Evolutionary conservation across 495 filamentous ascomycete species (phyloP).

Genomic region (Parmelia sp.): DNA sequence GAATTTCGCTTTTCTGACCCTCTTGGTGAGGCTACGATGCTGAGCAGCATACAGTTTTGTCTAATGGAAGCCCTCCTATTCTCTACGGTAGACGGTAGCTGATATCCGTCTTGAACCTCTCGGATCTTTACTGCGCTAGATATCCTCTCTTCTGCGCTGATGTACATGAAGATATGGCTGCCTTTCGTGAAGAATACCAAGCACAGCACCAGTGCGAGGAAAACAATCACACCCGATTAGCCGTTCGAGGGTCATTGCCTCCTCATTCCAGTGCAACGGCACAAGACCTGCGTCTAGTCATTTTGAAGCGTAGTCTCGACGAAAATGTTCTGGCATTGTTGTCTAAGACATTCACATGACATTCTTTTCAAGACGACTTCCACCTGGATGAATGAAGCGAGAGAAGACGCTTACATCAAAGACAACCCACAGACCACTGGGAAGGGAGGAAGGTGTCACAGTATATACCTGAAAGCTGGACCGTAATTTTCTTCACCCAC

Average conservation of each 20-base stretch:
- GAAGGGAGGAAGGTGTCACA: neutral
- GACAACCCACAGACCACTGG: neutral
- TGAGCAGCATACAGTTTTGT: neutral
- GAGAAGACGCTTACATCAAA: neutral
- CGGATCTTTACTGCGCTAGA: neutral
- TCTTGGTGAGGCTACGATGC: neutral
- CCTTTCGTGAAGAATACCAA: neutral
- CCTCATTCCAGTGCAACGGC: neutral
- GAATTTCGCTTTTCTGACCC: neutral
- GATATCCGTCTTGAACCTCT: neutral
- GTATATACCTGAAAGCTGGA: constrained; percentile 33
- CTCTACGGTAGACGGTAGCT: too few species aligned
- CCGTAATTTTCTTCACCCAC: constrained; percentile 48
- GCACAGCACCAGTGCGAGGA: neutral
- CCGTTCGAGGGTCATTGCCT: neutral
- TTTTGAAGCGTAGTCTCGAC: neutral
- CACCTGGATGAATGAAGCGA: too few species aligned
- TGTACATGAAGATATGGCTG: neutral
- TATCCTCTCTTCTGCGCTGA: neutral
- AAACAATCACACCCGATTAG: neutral
- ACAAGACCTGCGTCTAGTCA: neutral
- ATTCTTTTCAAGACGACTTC: too few species aligned
- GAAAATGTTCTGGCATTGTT: neutral
- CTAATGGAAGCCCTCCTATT: neutral
- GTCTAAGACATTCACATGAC: neutral